Evolutionary conservation across 2,329 filamentous ascomycete genomes (phyloP).

Genomic region (Talaromyces pinophilus): DNA sequence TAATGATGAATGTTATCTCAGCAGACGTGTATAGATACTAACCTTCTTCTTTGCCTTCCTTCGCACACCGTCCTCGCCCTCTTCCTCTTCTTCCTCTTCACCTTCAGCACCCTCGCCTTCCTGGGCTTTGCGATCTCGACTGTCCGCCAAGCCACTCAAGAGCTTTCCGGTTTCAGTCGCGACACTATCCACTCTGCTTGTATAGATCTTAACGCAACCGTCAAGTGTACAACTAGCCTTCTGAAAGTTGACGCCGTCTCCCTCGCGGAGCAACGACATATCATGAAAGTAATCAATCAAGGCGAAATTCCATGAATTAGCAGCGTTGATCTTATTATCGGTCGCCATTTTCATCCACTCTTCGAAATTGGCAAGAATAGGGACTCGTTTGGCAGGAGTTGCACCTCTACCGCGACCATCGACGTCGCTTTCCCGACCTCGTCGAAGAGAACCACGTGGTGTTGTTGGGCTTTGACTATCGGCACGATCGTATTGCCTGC

Average conservation of each 20-base stretch:
- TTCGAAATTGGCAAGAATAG: constrained; percentile 95
- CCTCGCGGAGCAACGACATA: constrained; percentile 95
- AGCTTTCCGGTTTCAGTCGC: constrained; percentile 96
- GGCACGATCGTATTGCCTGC: constrained; percentile 42
- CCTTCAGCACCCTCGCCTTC: constrained; percentile 63
- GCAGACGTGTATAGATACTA: constrained; percentile 20
- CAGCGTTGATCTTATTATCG: constrained; percentile 98
- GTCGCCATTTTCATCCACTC: constrained; percentile 99
- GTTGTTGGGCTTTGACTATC: constrained; percentile 53
- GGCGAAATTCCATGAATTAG: constrained; percentile 99
- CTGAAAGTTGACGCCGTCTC: constrained; percentile 96
- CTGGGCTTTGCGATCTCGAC: constrained; percentile 67
- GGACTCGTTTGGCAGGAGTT: constrained; percentile 94
- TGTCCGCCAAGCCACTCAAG: constrained; percentile 85
- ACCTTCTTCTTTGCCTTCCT: constrained; percentile 72
- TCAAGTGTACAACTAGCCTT: constrained; percentile 97
- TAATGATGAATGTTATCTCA: neutral
- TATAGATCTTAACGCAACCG: constrained; percentile 99
- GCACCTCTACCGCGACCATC: constrained; percentile 68
- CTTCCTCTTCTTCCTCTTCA: constrained; percentile 63
- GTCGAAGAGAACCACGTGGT: constrained; percentile 44
- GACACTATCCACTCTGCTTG: constrained; percentile 95
- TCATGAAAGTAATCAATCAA: constrained; percentile 99
- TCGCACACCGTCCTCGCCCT: constrained; percentile 47
- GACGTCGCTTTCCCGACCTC: constrained; percentile 50